Base-by-base conservation (phyloP, 2,329 filamentous ascomycete genomes). In the Hymenoscyphus scutula region DNA sequence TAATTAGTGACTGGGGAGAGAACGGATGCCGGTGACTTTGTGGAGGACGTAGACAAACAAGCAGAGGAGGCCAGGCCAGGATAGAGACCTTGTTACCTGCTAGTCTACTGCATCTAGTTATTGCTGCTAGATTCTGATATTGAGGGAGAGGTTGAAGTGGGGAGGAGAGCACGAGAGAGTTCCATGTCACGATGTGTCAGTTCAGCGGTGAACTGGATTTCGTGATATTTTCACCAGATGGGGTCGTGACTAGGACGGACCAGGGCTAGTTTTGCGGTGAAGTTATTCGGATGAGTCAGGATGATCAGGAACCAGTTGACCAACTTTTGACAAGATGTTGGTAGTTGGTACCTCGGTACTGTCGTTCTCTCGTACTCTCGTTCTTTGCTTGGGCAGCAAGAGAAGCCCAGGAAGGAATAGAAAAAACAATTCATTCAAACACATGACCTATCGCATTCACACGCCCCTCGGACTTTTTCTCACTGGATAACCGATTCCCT, bases 381-480 rank as follows among this genome's bases (percentile, higher is more conserved):
- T 48, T 48, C 41, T 19, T 48, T 48, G n/a, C 41, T 48, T 48
- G n/a, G 41, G 41, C 41, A 48, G 41, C 41, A 48, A 19, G 32
- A 32, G 30, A 34, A n/a, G 41, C n/a, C n/a, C n/a, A n/a, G n/a
- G n/a, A n/a, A n/a, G n/a, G n/a, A n/a, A n/a, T n/a, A 19, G 10
- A 10, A 19, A 23, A 7, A 48, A 48, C 19, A 6, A 25, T 48
- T 48, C 2, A 48, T 48, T 10, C n/a, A 48, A 23, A 48, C 41
- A 48, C 41, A 48, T 48, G 41, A 48, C 41, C 8, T 34, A 34
- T 34, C 32, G 32, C 32, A 41, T 41, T 41, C 7, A 19, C n/a
- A 41, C 13, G 41, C 11, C n/a, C 38, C 38, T 45, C 38, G 38
- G 38, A 45, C n/a, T 3, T 19, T 45, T 45, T 23, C 38, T 19